Percentiles rank a stretch among this genome's conserved stretches.
These are phyloP conservation scores for Phlyctochytrium planicorne DNA, from an alignment of 192 early-diverging fungal genomes.

Conservation along the genomic window DNA sequence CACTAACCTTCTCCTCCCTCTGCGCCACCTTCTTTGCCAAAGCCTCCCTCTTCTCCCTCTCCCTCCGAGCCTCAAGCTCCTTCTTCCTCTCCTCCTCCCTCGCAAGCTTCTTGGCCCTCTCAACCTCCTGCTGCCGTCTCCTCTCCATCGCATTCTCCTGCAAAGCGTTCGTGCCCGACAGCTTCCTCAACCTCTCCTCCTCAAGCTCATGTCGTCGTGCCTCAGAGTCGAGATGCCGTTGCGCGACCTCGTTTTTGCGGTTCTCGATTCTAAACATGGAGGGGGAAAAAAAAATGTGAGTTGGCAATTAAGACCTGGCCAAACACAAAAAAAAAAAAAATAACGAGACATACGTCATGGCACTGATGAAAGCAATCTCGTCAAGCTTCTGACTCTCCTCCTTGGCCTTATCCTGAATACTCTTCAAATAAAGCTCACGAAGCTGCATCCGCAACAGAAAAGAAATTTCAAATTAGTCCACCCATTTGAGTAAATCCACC, in stretches of 20 bases:
- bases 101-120: constrained; percentile 22
- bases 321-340: not conserved
- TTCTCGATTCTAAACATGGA: constrained; percentile 19
- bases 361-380: constrained; percentile 26
- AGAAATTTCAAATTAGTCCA: not conserved
- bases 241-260: constrained; percentile 32
- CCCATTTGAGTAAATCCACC: constrained; percentile 5
- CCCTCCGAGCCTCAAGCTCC: constrained; percentile 27
- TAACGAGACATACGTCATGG: constrained; percentile 9
- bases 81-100: constrained; percentile 26
- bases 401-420: constrained; percentile 37
- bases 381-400: constrained; percentile 28
- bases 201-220: constrained; percentile 23
- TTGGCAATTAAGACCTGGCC: not conserved
- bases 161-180: constrained; percentile 16
- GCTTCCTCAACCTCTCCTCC: constrained; percentile 23
- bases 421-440: constrained; percentile 20
- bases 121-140: constrained; percentile 19
- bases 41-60: constrained; percentile 17
- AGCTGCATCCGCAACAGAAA: constrained; percentile 13
- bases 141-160: constrained; percentile 36
- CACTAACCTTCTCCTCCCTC: constrained; percentile 26
- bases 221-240: constrained; percentile 32
- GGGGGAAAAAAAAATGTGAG: constrained; percentile 1
- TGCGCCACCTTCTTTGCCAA: constrained; percentile 24